phyloP scores from a whole-genome alignment of 768 basidiomycete species.

The Albatrellus ellisii region DNA sequence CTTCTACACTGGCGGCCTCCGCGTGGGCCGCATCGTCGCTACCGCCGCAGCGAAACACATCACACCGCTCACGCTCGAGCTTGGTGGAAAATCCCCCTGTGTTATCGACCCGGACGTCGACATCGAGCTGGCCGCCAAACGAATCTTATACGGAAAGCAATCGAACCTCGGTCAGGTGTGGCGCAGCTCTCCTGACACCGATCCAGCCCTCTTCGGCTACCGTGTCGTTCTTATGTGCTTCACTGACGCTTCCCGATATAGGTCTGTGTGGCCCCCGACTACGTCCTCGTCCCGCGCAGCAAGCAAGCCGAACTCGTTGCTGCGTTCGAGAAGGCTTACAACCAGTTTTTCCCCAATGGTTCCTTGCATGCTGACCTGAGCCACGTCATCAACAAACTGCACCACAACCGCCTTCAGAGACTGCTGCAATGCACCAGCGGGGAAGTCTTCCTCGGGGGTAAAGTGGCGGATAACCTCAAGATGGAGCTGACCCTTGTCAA shows the following conservation, averaged over 20 bases:
- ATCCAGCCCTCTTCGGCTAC: background rate
- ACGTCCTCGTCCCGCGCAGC: constrained; percentile 15
- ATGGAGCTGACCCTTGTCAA: constrained; percentile 21
- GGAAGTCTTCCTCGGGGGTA: constrained; percentile 19
- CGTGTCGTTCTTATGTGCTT: background rate
- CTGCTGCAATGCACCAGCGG: constrained; percentile 14
- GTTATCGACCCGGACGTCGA: constrained; percentile 15
- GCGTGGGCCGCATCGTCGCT: constrained; percentile 34
- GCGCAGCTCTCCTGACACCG: background rate
- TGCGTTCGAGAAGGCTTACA: constrained; percentile 7
- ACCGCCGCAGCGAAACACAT: constrained; percentile 39
- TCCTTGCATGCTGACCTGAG: constrained; percentile 1
- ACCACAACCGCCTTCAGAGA: constrained; percentile 1
- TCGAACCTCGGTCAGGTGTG: constrained; percentile 18
- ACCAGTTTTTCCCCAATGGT: constrained; percentile 8
- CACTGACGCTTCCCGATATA: background rate
- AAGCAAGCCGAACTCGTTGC: constrained; percentile 14
- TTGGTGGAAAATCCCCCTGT: constrained; percentile 36
- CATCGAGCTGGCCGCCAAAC: constrained; percentile 14
- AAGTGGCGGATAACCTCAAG: constrained; percentile 12
- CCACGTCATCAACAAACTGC: constrained; percentile 6
- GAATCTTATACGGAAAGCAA: constrained; percentile 18
- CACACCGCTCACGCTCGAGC: constrained; percentile 42
- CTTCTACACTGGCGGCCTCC: constrained; percentile 32
- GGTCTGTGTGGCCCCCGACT: constrained; percentile 20